Percentiles rank a stretch among this genome's conserved stretches.
phyloP scores from a whole-genome alignment of 805 yeast species.

The Wickerhamomyces queroliae region DNA sequence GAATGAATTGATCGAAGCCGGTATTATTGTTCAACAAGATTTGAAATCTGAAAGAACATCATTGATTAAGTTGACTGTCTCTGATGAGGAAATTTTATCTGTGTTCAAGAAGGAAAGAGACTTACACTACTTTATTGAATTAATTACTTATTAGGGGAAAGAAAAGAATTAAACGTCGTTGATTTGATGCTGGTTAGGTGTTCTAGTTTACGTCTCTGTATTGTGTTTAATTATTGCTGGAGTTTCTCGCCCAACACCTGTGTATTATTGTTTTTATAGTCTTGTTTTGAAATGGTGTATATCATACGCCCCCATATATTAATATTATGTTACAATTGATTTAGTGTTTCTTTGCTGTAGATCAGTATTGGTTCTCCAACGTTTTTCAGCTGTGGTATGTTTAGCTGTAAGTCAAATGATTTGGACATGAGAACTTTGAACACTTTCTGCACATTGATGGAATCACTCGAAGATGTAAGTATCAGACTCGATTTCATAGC shows the following conservation, averaged over 20 bases:
- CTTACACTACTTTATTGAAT: constrained; percentile 20
- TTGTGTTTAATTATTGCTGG: no score
- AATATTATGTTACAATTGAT: not conserved
- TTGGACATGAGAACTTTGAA: constrained; percentile 87
- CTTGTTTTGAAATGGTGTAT: constrained; percentile 1
- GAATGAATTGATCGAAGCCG: constrained; percentile 71
- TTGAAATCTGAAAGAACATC: constrained; percentile 63
- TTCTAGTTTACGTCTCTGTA: constrained; percentile 4
- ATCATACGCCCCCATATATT: constrained; percentile 3
- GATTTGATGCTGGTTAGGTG: no score
- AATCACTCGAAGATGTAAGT: constrained; percentile 87
- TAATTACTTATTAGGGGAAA: constrained; percentile 1
- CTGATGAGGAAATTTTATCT: constrained; percentile 61
- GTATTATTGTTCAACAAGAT: constrained; percentile 61
- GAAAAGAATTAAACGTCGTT: not conserved
- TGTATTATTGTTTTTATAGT: no score
- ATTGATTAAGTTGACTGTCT: constrained; percentile 56
- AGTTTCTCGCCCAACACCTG: no score
- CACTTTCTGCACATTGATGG: constrained; percentile 89
- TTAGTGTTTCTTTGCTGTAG: constrained; percentile 33
- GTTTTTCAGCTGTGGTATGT: constrained; percentile 72
- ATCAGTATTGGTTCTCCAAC: constrained; percentile 90
- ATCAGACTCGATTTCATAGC: constrained; percentile 84
- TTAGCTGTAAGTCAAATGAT: constrained; percentile 76
- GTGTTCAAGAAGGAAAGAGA: constrained; percentile 54